phyloP scores from a whole-genome alignment of 2,329 filamentous ascomycete genomes.

The Didymella pomorum region DNA sequence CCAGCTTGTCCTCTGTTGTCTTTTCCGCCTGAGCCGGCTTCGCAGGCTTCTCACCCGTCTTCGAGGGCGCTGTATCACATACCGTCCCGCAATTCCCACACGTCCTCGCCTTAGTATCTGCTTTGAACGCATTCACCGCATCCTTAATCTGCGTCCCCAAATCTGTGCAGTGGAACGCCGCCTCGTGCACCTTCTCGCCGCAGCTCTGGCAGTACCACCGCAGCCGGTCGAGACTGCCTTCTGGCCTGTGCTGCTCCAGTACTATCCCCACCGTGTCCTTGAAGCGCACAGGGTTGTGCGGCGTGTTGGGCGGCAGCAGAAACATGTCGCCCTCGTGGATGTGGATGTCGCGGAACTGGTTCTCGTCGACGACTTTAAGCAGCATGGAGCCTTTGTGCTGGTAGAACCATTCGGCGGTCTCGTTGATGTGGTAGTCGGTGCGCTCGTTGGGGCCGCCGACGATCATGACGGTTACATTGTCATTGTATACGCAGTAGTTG shows the following conservation, averaged over 20 bases:
- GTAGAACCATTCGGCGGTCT: slow-evolving; percentile 97
- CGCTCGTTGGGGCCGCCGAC: slow-evolving; percentile 95
- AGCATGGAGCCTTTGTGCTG: slow-evolving; percentile 94
- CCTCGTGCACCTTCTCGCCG: slow-evolving; percentile 79
- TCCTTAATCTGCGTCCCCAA: slow-evolving; percentile 94
- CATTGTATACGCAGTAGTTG: slow-evolving; percentile 96
- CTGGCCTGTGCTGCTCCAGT: slow-evolving; percentile 82
- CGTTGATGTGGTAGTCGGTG: slow-evolving; percentile 98
- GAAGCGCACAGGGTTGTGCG: slow-evolving; percentile 94
- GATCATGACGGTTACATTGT: slow-evolving; percentile 85
- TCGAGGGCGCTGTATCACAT: slow-evolving; percentile 71
- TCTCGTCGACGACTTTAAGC: slow-evolving; percentile 82
- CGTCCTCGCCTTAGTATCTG: slow-evolving; percentile 71
- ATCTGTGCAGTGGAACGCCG: slow-evolving; percentile 85
- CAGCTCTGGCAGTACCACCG: slow-evolving; percentile 88
- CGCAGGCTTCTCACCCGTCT: slow-evolving; percentile 2
- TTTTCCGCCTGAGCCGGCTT: not conserved
- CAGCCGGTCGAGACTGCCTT: slow-evolving; percentile 76
- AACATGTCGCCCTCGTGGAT: slow-evolving; percentile 96
- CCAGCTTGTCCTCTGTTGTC: slow-evolving; percentile 8
- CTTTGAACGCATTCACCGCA: slow-evolving; percentile 83
- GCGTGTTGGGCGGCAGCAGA: slow-evolving; percentile 89
- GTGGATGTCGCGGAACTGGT: slow-evolving; percentile 79
- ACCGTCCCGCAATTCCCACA: slow-evolving; percentile 80
- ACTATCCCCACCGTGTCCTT: slow-evolving; percentile 93